Percentiles rank a stretch among this genome's conserved stretches.
Conservation (phyloP, 306 rosid species). For the Corylus avellana region DNA sequence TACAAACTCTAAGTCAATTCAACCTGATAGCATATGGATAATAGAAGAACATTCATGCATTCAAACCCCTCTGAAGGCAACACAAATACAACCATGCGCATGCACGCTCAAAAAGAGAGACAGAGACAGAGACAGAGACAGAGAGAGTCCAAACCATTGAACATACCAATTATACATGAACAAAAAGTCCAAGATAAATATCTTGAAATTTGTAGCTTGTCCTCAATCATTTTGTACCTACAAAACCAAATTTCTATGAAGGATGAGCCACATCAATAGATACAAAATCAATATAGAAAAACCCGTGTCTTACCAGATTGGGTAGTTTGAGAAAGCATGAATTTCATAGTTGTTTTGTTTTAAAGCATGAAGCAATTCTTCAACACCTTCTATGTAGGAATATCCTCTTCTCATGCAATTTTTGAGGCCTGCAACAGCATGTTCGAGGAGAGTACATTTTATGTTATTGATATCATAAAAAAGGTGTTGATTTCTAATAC, state of each 20-base stretch:
- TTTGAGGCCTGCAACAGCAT: slow-evolving; percentile 67
- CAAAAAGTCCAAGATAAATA: slow-evolving; percentile 96
- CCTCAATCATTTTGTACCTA: slow-evolving; percentile 88
- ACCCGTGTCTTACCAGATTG: slow-evolving; percentile 60
- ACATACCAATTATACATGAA: slow-evolving; percentile 64
- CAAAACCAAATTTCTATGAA: slow-evolving; percentile 29
- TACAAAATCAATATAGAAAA: slow-evolving; percentile 25
- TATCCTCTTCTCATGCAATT: slow-evolving; percentile 73
- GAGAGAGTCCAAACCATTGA: slow-evolving; percentile 14
- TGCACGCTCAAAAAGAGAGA: not conserved
- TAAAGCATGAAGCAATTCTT: slow-evolving; percentile 68
- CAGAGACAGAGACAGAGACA: slow-evolving; percentile 7
- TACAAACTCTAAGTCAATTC: not conserved
- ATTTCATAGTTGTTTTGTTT: slow-evolving; percentile 76
- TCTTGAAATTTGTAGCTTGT: slow-evolving; percentile 65
- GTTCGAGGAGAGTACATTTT: not conserved
- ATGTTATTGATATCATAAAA: not conserved
- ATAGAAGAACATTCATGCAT: not conserved
- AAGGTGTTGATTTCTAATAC: not conserved
- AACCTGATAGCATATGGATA: not conserved
- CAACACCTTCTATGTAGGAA: slow-evolving; percentile 70
- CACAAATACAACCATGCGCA: not conserved
- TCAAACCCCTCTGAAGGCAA: not conserved
- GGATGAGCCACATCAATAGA: slow-evolving; percentile 11
- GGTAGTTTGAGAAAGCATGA: slow-evolving; percentile 97